Evolutionary conservation across 2,329 filamentous ascomycete genomes (phyloP), one percentile per base, ranked within the genome.

Genomic region (Fusarium verrucosum): DNA sequence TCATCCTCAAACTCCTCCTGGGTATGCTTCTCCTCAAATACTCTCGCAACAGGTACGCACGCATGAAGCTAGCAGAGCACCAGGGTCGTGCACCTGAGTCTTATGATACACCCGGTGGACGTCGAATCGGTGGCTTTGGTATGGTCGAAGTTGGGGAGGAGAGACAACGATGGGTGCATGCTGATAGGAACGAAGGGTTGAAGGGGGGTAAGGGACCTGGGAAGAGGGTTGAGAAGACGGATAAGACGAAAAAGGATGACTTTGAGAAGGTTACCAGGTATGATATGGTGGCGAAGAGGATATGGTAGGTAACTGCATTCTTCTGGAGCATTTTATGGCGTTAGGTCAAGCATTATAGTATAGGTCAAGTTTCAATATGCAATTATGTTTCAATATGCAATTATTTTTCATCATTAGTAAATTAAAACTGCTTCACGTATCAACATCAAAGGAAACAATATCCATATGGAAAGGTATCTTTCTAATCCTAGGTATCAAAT

Each of bases 201-300:
- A 83, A 82, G 69, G 86, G 72, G 81, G 85, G 69, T 6, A 79
- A 76, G 51, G 70, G 72, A 7, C 85, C 83, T 8, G 86, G 85
- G 61, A 86, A 87, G 65, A 88, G 85, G 66, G 83, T 83, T 22
- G 79, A 66, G 7, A 71, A 67, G 38, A 36, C 81, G 61, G 79
- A 83, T 32, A 79, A 80, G 49, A 26, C n/a, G 4, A 83, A 83
- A 52, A 84, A 86, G 49, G 66, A 65, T 2, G 79, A 80, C 86
- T 74, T 87, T 87, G 77, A 90, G 83, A 72, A 87, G 80, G 74
- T 92, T 88, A 63, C 87, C 83, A 84, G 95, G 70, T 99, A 97
- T 79, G 92, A 93, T 74, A 97, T 98, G 95, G 89, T 93, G 70
- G 92, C 92, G 1, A 98, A 97, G 83, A 85, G 95, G 74, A 99